Base-by-base conservation (phyloP, 1,284 basidiomycete genomes). In the Coniferiporia weirii region DNA sequence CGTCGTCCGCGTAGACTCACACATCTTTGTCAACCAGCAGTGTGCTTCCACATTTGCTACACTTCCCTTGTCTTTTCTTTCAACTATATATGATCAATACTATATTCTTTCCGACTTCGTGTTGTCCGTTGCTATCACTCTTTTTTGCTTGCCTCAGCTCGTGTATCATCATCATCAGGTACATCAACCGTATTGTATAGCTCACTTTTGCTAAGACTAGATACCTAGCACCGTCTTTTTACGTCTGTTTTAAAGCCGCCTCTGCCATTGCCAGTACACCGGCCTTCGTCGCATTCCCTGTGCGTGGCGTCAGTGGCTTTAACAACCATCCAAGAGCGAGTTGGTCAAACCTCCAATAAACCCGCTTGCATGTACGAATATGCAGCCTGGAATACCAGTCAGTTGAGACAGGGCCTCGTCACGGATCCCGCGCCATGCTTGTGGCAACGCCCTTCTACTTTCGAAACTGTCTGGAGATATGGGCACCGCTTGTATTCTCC, bases 401-500 rank as follows among this genome's bases (percentile, higher is more conserved):
- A 85, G 73, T 64, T 85, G 75, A 51, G 85, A 88, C 48, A 99
- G 76, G 53, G 82, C 80, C 8, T 90, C 87, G 70, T 99, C 97
- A 48, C 97, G 80, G 44, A 96, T 73, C 8, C 97, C 96, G 63
- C 95, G 81, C 96, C 97, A 99, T 61, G 79, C 77, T 72, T 98
- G 94, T 1, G 97, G 96, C 43, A 99, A 77, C 1, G 93, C 85
- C 71, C 96, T 97, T 49, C 97, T 83, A 71, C 89, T 95, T 69
- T 88, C 83, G 68, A 99, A 99, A 68, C 88, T 91, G 67, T 93
- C 90, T 2, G 89, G 77, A 1, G 85, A 79, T 54, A 88, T 76
- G 13, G 96, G 91, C 13, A 99, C 92, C 13, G 95, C 95, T 71
- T 98, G 96, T 51, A 99, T 77, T 51, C 97, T 86, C 96, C 96